Evolutionary conservation across 768 basidiomycete species (phyloP), one percentile per base, ranked within the genome.

Genomic region (Rhizopogon salebrosus): DNA sequence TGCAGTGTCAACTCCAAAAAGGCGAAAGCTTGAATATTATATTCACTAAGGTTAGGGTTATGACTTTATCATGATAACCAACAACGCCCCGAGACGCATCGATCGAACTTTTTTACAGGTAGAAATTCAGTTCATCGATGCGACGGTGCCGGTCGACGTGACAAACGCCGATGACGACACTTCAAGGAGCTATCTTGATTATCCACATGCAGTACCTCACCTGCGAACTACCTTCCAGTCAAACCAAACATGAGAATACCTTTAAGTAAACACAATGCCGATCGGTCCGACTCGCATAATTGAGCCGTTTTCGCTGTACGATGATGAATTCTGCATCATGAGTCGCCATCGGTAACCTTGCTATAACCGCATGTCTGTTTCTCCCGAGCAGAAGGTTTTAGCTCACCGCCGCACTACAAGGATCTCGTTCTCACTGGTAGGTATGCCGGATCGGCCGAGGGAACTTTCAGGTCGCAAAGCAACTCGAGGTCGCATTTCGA

Each of bases 231-330:
- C 31, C 10, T 39, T 39, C 10, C 22, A 10, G 22, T 22, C 5
- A 7, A 22, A 23, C n/a, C 36, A 18, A 18, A 37, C n/a, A n/a
- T n/a, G 20, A 20, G 10, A 39, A 10, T 1, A 38, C 37, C 18
- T 38, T 49, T 24, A n/a, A n/a, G 39, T 31, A 51, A 34, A 6
- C 61, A 48, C 43, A 41, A 59, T 60, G 59, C 61, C 58, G 59
- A 54, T 51, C 62, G 66, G 65, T 34, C 54, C 55, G 57, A 45
- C 31, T n/a, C 42, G 27, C 6, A 20, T 4, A 14, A n/a, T 34
- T 8, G 68, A 58, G 64, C 11, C 42, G 26, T 68, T 69, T 66
- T 60, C 50, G 66, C 66, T 10, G 55, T 54, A 57, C 46, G 57
- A 50, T 36, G n/a, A 13, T 34, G 31, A 34, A 34, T 10, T 34